phyloP scores from a whole-genome alignment of 176 grass and related monocot genomes.

The Tillandsia fasciculata region DNA sequence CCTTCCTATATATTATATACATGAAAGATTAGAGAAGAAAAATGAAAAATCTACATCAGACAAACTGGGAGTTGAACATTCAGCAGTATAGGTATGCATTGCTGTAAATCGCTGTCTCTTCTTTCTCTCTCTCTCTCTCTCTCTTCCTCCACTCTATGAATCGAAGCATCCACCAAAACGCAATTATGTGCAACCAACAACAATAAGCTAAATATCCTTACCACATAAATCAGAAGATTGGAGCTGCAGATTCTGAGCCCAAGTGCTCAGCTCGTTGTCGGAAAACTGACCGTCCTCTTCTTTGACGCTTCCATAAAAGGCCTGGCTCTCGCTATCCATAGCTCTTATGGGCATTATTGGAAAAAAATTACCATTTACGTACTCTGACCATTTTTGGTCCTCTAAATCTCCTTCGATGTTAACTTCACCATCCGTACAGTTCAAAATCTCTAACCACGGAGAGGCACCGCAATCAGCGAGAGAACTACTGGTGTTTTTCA shows the following conservation, averaged over 20 bases:
- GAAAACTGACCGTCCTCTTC: not conserved
- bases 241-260: not conserved
- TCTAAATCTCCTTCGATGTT: slow-evolving; percentile 4
- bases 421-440: not conserved
- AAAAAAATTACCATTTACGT: slow-evolving; percentile 16
- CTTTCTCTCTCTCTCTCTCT: not conserved
- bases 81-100: too few species aligned
- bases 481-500: not conserved
- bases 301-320: not conserved
- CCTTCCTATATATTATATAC: not conserved
- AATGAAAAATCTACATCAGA: not conserved
- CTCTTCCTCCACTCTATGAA: not conserved
- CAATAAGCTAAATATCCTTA: not conserved
- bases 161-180: not conserved
- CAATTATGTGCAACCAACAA: not conserved
- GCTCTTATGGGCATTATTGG: not conserved
- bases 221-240: not conserved
- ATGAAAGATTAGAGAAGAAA: not conserved
- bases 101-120: too few species aligned
- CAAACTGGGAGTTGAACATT: not conserved
- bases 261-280: not conserved
- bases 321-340: not conserved
- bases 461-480: not conserved
- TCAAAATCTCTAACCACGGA: slow-evolving; percentile 8
- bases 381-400: slow-evolving; percentile 20